Evolutionary conservation across 805 yeast species (phyloP), one percentile per base, ranked within the genome.

Genomic region (Metschnikowia kunwiensis): DNA sequence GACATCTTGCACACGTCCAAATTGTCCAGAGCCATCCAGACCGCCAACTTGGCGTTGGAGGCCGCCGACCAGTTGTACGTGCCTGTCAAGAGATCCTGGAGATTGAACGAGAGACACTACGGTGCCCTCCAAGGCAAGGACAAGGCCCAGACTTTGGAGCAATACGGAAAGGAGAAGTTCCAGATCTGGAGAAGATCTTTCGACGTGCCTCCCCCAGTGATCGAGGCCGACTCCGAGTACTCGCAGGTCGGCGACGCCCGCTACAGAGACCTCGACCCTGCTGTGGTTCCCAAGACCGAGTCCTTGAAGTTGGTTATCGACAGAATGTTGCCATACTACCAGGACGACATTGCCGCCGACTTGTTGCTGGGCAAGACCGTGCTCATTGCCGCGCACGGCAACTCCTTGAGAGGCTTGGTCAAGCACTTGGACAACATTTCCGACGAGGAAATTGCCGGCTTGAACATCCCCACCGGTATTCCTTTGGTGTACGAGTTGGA

Each of bases 41-140:
- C 97, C 49, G 96, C 97, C 55, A 84, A 89, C 83, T 78, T 91
- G 65, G 96, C 96, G 42, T 74, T 89, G 54, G 86, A 83, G 46
- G 65, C 74, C 50, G 91, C 97, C 41, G 97, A 88, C 70, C 86
- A 88, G 63, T 71, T 86, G 54, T 89, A 80, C 78, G 77, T 89
- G 52, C 96, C 94, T 60, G 94, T 85, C 57, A 79, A 82, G 69
- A 86, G 97, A 77, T 78, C 91, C 38, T 91, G 97, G 97, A 85
- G 97, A 78, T 79, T 89, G 66, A 89, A 89, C 75, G 97, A 89
- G 77, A 93, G 97, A 78, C 97, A 89, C 72, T 89, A 89, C 75
- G 97, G 97, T 78, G 97, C 87, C 55, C 79, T 89, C 60, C 97
- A 91, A 75, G 97, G 97, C 68, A 88, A 91, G 76, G 94, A 91